Base-by-base conservation (phyloP, 495 filamentous ascomycete species). In the Cercophora scortea region DNA sequence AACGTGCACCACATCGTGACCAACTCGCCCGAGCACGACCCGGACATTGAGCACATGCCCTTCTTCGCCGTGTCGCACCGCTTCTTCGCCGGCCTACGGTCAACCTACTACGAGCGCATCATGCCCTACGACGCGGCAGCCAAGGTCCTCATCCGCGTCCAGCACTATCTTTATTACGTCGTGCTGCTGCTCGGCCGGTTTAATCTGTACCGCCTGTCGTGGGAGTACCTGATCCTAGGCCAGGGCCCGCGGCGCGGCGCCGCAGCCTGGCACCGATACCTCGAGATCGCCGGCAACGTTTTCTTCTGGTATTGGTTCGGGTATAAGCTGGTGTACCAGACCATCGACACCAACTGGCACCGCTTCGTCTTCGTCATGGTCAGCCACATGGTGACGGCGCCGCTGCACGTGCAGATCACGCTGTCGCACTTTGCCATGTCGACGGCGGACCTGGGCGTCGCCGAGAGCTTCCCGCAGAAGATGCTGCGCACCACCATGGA, bases 401-500 rank as follows among this genome's bases (percentile, higher is more conserved):
- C 90, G 12, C 72, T 97, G 18, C 93, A 98, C 63, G 84, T 92
- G 36, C 93, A 97, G 71, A 96, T 98, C 65, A 96, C 93, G 8
- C 83, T 97, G 32, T 92, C 87, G 9, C 93, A 98, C 70, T 98
- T 96, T 66, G 89, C 90, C 52, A 98, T 97, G 93, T 90, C 85
- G 56, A 97, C 93, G 1, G 81, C 89, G 8, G 93, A 97, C 60
- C 73, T 96, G 25, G 93, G 93, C 1, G 77, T 84, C 4, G 73
- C 83, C 50, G 93, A 98, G 70, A 92, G 87, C 12, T 98, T 97
- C 66, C 85, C 93, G 3, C 93, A 98, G 71, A 89, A 86, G 68
- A 96, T 96, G 93, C 78, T 98, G 46, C 80, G 93, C 51, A 98
- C 93, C 10, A 96, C 93, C 8, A 96, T 96, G 93, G 93, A 98